These are phyloP conservation scores for Rugonectria rugulosa DNA, from an alignment of 2,329 filamentous ascomycete species.

Conservation along the genomic window DNA sequence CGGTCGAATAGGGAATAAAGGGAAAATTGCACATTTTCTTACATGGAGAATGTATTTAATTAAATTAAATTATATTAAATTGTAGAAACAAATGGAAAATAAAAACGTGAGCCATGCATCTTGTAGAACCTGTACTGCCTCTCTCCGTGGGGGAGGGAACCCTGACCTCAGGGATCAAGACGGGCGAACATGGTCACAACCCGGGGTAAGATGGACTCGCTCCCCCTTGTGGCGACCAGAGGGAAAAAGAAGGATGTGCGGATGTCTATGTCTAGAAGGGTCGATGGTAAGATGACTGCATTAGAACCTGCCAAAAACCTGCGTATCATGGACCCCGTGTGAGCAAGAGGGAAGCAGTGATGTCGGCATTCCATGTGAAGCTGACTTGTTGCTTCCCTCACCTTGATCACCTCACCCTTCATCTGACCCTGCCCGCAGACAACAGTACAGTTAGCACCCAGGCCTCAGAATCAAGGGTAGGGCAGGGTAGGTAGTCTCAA, in stretches of 20 bases:
- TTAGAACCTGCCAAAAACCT: conserved; percentile 6
- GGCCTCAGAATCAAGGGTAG: conserved; percentile 22
- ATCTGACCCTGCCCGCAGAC: not conserved
- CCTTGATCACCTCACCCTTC: conserved; percentile 5
- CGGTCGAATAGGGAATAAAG: not conserved
- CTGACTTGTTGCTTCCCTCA: conserved; percentile 11
- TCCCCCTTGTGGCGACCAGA: not conserved
- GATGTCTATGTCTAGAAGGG: conserved; percentile 13
- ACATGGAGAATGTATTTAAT: too few relatives aligned
- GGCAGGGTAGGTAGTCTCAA: conserved; percentile 26
- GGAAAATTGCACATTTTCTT: not conserved
- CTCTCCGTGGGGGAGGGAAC: too few relatives aligned
- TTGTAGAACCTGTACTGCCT: too few relatives aligned
- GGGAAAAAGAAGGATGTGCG: too few relatives aligned
- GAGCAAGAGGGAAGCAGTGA: not conserved
- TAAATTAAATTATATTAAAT: not conserved
- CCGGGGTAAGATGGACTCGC: not conserved
- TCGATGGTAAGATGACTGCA: conserved; percentile 30
- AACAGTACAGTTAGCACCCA: not conserved
- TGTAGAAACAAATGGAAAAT: too few relatives aligned
- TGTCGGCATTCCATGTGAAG: conserved; percentile 19
- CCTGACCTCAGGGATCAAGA: too few relatives aligned
- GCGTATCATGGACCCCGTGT: conserved; percentile 2
- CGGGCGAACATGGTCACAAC: not conserved
- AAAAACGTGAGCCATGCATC: too few relatives aligned